Conservation (phyloP, 2,329 filamentous ascomycete genomes). For the Penicillium sumatraense region DNA sequence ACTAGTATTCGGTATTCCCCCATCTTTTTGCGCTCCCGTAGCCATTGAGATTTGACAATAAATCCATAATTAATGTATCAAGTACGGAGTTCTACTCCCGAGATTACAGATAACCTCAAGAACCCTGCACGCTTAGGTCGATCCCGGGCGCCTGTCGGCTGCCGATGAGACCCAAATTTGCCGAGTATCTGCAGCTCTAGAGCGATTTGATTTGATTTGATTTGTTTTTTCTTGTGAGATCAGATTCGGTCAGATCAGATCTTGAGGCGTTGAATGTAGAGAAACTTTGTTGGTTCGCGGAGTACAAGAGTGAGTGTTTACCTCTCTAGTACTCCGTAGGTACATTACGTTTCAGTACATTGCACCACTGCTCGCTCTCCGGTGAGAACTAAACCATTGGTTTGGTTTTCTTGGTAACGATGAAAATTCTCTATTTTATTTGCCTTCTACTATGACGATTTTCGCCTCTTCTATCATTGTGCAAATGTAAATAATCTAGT, state of each 20-base stretch:
- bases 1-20: too few species aligned
- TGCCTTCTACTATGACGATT: background rate
- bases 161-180: background rate
- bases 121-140: background rate
- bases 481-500: background rate
- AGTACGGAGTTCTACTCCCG: too few species aligned
- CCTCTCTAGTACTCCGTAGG: background rate
- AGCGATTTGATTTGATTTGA: background rate
- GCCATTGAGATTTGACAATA: too few species aligned
- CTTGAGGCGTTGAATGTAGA: background rate
- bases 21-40: too few species aligned
- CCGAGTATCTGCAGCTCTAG: background rate
- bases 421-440: background rate
- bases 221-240: background rate
- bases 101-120: background rate
- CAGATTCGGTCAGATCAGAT: background rate
- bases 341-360: background rate
- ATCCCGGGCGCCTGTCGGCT: background rate
- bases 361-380: background rate
- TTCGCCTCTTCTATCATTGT: background rate
- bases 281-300: background rate
- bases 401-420: background rate
- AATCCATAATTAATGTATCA: too few species aligned
- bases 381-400: too few species aligned
- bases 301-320: background rate